Percentiles rank a stretch among this genome's conserved stretches.
phyloP scores from a whole-genome alignment of 1,139 yeast genomes.

The Debaryomyces psychrophilus region DNA sequence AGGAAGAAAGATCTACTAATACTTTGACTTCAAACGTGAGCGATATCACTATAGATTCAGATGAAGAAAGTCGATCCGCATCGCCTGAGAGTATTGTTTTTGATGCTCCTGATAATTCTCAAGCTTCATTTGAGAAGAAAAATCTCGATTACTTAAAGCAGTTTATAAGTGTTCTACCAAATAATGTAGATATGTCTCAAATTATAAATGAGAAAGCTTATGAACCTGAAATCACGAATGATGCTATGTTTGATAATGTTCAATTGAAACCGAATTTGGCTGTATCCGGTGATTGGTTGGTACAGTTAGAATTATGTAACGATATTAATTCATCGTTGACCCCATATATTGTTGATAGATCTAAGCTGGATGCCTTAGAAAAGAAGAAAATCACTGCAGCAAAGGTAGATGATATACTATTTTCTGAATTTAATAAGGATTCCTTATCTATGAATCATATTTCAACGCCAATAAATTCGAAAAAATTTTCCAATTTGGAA shows the following conservation, averaged over 20 bases:
- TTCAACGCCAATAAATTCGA: constrained; percentile 27
- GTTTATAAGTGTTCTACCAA: constrained; percentile 35
- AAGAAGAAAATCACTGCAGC: constrained; percentile 28
- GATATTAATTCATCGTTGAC: constrained; percentile 54
- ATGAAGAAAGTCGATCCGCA: constrained; percentile 10
- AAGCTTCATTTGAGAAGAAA: constrained; percentile 10
- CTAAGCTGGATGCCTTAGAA: constrained; percentile 9
- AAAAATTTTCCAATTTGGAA: constrained; percentile 16
- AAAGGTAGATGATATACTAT: constrained; percentile 54
- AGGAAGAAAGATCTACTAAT: constrained; percentile 21
- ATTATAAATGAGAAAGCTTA: constrained; percentile 65
- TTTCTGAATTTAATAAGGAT: constrained; percentile 49
- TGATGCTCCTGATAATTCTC: constrained; percentile 17
- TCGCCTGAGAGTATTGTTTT: constrained; percentile 25
- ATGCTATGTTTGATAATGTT: constrained; percentile 34
- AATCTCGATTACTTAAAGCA: constrained; percentile 41
- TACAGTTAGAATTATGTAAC: constrained; percentile 61
- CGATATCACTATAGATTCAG: constrained; percentile 36
- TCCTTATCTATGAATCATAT: constrained; percentile 22
- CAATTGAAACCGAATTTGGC: constrained; percentile 44
- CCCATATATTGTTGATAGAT: constrained; percentile 25
- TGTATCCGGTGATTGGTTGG: constrained; percentile 62
- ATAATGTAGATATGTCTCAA: constrained; percentile 37
- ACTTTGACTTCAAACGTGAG: constrained; percentile 30
- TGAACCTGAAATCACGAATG: constrained; percentile 59